Percentiles rank a stretch among this genome's conserved stretches.
phyloP scores from a whole-genome alignment of 495 filamentous ascomycete species.

The Polyplosphaeria fusca region DNA sequence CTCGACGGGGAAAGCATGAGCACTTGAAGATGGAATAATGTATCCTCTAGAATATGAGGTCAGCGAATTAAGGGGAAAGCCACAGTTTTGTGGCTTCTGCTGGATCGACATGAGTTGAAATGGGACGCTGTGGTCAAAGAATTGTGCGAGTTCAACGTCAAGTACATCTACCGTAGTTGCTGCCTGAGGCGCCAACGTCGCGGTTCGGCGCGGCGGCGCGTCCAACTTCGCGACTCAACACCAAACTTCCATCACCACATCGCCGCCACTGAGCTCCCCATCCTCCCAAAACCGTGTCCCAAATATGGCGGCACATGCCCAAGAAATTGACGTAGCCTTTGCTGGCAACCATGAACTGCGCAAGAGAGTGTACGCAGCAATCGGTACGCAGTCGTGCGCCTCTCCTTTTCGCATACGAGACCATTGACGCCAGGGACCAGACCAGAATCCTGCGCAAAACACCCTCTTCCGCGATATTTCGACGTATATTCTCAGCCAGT shows the following conservation, averaged over 20 bases:
- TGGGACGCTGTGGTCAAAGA: too few relatives aligned
- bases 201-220: not conserved
- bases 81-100: too few relatives aligned
- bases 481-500: slow-evolving; percentile 28
- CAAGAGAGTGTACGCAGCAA: slow-evolving; percentile 31
- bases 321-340: slow-evolving; percentile 31
- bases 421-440: not conserved
- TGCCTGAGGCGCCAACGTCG: not conserved
- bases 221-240: not conserved
- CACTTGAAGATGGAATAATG: too few relatives aligned
- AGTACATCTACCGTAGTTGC: too few relatives aligned
- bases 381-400: slow-evolving; percentile 16
- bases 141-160: too few relatives aligned
- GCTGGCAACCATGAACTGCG: slow-evolving; percentile 28
- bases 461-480: slow-evolving; percentile 36
- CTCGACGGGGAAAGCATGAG: too few relatives aligned
- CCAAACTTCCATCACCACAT: not conserved
- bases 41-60: too few relatives aligned
- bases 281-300: not conserved
- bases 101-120: too few relatives aligned
- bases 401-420: not conserved
- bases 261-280: not conserved
- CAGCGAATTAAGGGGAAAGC: too few relatives aligned
- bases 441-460: slow-evolving; percentile 29
- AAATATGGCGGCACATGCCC: slow-evolving; percentile 14